A percentile compares a stretch with the other conserved stretches of the same genome.
phyloP scores from a whole-genome alignment of 2,329 filamentous ascomycete species.

The Aspergillus japonicus region DNA sequence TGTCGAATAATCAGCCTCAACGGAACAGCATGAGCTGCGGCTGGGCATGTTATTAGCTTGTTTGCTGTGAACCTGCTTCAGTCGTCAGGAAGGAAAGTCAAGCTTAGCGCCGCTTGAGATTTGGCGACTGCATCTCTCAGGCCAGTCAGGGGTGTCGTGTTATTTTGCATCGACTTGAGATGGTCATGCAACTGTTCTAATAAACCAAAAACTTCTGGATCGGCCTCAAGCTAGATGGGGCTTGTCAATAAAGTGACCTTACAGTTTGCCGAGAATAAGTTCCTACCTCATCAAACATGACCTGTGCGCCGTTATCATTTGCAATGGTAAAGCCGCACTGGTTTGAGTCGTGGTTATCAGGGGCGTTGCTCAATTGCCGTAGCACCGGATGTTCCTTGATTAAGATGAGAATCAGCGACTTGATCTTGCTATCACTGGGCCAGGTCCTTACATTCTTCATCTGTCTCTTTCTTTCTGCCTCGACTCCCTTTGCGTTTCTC shows the following conservation, averaged over 20 bases:
- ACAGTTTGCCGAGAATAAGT: neutral
- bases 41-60: neutral
- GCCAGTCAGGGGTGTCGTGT: conserved; percentile 38
- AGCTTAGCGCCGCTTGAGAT: conserved; percentile 36
- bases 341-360: conserved; percentile 14
- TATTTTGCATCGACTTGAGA: conserved; percentile 46
- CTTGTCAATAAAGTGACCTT: conserved; percentile 11
- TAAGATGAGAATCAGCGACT: conserved; percentile 15
- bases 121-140: conserved; percentile 39
- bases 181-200: conserved; percentile 44
- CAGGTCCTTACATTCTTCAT: conserved; percentile 39
- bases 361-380: conserved; percentile 32
- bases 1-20: neutral
- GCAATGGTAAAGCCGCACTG: conserved; percentile 30
- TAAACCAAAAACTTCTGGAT: conserved; percentile 37
- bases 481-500: conserved; percentile 42
- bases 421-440: neutral
- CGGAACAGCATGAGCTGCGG: neutral
- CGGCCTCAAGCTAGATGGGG: conserved; percentile 33
- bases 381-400: conserved; percentile 43
- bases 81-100: conserved; percentile 32
- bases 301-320: conserved; percentile 24
- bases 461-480: conserved; percentile 40
- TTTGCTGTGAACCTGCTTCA: conserved; percentile 23
- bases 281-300: conserved; percentile 36